Evolutionary conservation across 106 monocot genomes (phyloP).

Genomic region (Allium sativum): DNA sequence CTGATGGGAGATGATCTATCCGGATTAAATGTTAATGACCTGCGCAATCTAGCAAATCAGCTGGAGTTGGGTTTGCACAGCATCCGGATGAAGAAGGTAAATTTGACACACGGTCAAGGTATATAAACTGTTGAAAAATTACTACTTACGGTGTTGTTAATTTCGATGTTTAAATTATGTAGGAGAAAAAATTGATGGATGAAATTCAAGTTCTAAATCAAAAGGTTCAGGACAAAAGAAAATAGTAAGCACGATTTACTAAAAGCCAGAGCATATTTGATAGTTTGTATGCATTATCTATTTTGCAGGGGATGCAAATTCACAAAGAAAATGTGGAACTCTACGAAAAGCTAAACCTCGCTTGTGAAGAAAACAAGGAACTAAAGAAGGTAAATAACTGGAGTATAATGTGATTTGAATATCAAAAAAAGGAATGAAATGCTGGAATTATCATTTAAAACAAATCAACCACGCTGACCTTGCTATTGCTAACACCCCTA

Average conservation of each 20-base stretch:
- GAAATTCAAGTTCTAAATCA: slow-evolving; percentile 43
- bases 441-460: no score
- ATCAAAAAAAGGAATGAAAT: no score
- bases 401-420: no score
- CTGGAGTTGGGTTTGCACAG: slow-evolving; percentile 9
- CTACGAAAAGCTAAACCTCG: slow-evolving; percentile 13
- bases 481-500: neutral
- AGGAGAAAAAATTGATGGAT: slow-evolving; percentile 41
- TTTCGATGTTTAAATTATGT: slow-evolving; percentile 5
- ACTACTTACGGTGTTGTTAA: neutral
- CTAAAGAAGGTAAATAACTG: slow-evolving; percentile 13
- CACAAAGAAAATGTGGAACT: slow-evolving; percentile 27
- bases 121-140: neutral
- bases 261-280: neutral
- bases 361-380: slow-evolving; percentile 23
- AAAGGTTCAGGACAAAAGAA: slow-evolving; percentile 21
- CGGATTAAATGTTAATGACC: slow-evolving; percentile 6
- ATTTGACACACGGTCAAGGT: neutral
- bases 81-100: slow-evolving; percentile 15
- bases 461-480: no score
- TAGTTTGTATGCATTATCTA: neutral
- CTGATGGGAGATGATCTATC: slow-evolving; percentile 16
- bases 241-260: neutral
- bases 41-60: slow-evolving; percentile 12
- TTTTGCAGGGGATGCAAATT: slow-evolving; percentile 19